Conservation (phyloP, 352 stramenopile genomes). For the Pythium dissotocum region DNA sequence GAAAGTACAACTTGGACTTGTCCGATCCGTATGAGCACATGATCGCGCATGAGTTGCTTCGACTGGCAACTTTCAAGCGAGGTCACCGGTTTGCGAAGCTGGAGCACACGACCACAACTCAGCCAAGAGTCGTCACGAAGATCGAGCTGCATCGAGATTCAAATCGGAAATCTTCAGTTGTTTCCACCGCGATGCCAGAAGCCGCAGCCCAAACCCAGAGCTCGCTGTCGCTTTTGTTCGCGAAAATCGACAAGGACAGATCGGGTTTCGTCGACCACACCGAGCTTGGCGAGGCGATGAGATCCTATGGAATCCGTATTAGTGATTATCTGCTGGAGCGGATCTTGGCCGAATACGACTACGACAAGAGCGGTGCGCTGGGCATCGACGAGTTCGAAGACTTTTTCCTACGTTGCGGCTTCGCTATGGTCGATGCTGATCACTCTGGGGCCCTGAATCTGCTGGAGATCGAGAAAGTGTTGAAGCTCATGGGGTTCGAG, state of each 20-base stretch:
- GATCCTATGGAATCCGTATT: conserved; percentile 38
- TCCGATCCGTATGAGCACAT: conserved; percentile 74
- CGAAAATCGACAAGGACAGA: conserved; percentile 47
- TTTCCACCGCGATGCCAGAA: neutral
- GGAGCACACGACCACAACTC: conserved; percentile 36
- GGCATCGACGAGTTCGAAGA: conserved; percentile 55
- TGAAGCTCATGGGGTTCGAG: conserved; percentile 52
- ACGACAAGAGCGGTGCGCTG: conserved; percentile 44
- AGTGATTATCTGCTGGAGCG: conserved; percentile 32
- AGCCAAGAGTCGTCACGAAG: conserved; percentile 23
- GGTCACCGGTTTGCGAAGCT: conserved; percentile 56
- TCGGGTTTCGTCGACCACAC: conserved; percentile 46
- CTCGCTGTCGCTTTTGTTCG: conserved; percentile 40
- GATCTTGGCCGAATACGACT: conserved; percentile 56
- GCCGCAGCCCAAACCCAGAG: neutral
- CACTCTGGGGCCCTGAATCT: conserved; percentile 52
- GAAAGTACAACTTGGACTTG: conserved; percentile 62
- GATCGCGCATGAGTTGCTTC: conserved; percentile 68
- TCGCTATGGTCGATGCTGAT: conserved; percentile 61
- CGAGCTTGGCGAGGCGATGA: conserved; percentile 41
- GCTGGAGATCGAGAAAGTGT: conserved; percentile 48
- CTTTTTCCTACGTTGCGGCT: conserved; percentile 57
- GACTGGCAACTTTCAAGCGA: conserved; percentile 51
- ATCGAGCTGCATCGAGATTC: conserved; percentile 32
- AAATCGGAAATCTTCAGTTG: conserved; percentile 3